A percentile compares a stretch with the other conserved stretches of the same genome.
phyloP scores from a whole-genome alignment of 2,329 filamentous ascomycete genomes.

The Arthrobotrys entomopaga region DNA sequence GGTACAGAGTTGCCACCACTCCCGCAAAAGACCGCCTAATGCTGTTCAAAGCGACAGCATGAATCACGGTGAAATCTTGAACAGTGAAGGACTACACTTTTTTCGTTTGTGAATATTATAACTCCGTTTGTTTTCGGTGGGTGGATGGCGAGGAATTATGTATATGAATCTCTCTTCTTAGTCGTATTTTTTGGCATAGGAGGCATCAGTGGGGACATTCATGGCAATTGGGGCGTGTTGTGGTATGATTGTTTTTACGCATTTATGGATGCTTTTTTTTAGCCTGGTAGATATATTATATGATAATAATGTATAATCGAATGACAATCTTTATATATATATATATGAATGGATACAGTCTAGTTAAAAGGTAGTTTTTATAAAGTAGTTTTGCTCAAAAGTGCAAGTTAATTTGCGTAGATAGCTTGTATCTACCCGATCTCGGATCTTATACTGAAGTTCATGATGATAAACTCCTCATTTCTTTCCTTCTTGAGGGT shows the following conservation, averaged over 20 bases:
- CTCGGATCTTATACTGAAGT: no score
- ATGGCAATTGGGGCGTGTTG: not conserved
- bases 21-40: conserved; percentile 49
- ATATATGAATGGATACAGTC: no score
- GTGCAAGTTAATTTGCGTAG: no score
- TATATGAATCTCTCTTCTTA: conserved; percentile 32
- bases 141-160: conserved; percentile 11
- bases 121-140: conserved; percentile 2
- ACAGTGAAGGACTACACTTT: not conserved
- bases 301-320: conserved; percentile 35
- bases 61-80: not conserved
- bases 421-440: no score
- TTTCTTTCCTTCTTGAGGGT: no score
- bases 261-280: conserved; percentile 19
- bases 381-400: no score
- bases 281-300: conserved; percentile 18
- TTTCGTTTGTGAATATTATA: conserved; percentile 50
- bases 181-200: conserved; percentile 8
- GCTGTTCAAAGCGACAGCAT: not conserved
- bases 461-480: no score
- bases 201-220: not conserved
- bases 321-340: conserved; percentile 4
- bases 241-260: not conserved
- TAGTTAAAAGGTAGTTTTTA: no score
- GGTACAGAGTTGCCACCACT: conserved; percentile 76